Conservation (phyloP, 1,284 basidiomycete species). For the Dichomitus squalens region DNA sequence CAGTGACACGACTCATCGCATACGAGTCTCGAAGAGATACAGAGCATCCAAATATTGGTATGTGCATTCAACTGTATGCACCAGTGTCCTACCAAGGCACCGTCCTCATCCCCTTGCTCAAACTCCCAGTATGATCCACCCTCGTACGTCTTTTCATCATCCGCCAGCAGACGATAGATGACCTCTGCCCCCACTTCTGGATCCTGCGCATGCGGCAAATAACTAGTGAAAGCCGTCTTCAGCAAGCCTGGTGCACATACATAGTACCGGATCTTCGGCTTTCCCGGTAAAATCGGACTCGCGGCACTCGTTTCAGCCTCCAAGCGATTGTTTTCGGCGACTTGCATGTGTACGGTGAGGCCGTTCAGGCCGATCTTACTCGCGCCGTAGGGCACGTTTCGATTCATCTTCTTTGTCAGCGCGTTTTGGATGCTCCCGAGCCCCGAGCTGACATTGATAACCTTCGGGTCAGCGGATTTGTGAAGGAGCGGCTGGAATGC, state of each 20-base stretch:
- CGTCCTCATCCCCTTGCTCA: conserved; percentile 1
- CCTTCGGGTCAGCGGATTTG: conserved; percentile 8
- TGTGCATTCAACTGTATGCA: not conserved
- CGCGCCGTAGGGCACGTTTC: not conserved
- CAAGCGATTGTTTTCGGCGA: not conserved
- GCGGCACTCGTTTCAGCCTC: not conserved
- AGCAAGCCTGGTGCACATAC: not conserved
- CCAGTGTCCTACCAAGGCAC: conserved; percentile 5
- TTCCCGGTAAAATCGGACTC: not conserved
- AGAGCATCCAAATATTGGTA: not conserved
- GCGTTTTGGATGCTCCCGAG: conserved; percentile 6
- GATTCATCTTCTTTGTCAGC: conserved; percentile 5
- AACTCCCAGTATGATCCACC: conserved; percentile 7
- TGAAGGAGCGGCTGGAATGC: conserved; percentile 4
- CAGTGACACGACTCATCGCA: too few relatives aligned
- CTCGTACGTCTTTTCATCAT: conserved; percentile 4
- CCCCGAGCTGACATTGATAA: conserved; percentile 4
- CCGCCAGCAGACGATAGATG: not conserved
- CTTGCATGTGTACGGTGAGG: conserved; percentile 4
- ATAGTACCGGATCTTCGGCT: conserved; percentile 1
- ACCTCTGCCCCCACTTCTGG: conserved; percentile 6
- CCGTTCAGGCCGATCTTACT: conserved; percentile 5
- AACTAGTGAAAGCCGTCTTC: conserved; percentile 1
- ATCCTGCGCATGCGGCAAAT: not conserved
- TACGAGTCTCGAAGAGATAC: too few relatives aligned